These are phyloP conservation scores for Polytolypa hystricis DNA, from an alignment of 2,329 filamentous ascomycete species.

Conservation along the genomic window DNA sequence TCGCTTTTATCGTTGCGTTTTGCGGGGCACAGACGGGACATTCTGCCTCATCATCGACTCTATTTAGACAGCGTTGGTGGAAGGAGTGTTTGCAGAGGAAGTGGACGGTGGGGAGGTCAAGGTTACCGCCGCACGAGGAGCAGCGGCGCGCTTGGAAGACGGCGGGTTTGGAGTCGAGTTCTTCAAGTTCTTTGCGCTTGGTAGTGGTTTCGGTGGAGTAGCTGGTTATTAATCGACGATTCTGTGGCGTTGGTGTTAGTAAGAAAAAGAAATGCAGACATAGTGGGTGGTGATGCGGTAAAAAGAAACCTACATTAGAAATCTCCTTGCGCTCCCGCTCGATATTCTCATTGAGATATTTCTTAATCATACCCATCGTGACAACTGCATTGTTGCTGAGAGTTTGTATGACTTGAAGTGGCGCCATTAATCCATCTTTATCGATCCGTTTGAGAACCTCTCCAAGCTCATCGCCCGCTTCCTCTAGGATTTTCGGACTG, in stretches of 20 bases:
- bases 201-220: slow-evolving; percentile 74
- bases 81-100: slow-evolving; percentile 97
- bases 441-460: slow-evolving; percentile 76
- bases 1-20: slow-evolving; percentile 80
- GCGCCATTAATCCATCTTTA: slow-evolving; percentile 83
- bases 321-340: slow-evolving; percentile 82
- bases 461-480: slow-evolving; percentile 78
- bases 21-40: slow-evolving; percentile 76
- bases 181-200: slow-evolving; percentile 66
- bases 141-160: slow-evolving; percentile 89
- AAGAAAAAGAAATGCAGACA: slow-evolving; percentile 1
- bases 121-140: slow-evolving; percentile 61
- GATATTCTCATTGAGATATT: slow-evolving; percentile 81
- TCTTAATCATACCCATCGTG: slow-evolving; percentile 95
- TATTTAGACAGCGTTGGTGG: slow-evolving; percentile 78
- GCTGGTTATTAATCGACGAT: slow-evolving; percentile 68
- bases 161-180: slow-evolving; percentile 66
- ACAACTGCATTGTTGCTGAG: slow-evolving; percentile 69
- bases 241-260: slow-evolving; percentile 39
- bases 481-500: slow-evolving; percentile 65
- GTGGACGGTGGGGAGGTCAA: slow-evolving; percentile 85
- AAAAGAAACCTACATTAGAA: slow-evolving; percentile 36
- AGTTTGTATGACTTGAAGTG: slow-evolving; percentile 90
- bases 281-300: not conserved
- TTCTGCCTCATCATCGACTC: slow-evolving; percentile 55